These are phyloP conservation scores for Nakaseomyces nivariensis DNA, from an alignment of 1,139 yeast species.

Conservation along the genomic window DNA sequence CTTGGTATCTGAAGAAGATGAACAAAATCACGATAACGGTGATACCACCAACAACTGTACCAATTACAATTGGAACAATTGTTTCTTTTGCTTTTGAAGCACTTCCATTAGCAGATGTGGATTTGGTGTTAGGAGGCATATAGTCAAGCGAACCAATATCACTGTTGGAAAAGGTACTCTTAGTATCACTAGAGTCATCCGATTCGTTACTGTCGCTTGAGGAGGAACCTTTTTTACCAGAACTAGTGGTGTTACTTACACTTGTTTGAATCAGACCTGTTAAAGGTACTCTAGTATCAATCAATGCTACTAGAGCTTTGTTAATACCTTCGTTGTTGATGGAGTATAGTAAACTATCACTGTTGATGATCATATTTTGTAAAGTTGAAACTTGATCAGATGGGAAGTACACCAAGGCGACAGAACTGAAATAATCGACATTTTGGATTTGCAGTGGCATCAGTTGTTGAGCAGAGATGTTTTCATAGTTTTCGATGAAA, in stretches of 20 bases:
- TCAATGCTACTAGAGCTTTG: conserved; percentile 42
- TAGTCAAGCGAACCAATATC: background rate
- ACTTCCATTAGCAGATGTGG: background rate
- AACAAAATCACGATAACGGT: conserved; percentile 46
- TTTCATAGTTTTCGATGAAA: conserved; percentile 33
- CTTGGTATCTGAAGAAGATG: conserved; percentile 1
- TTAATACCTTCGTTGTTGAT: conserved; percentile 39
- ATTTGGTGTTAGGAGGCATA: conserved; percentile 15
- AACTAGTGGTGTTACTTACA: conserved; percentile 5
- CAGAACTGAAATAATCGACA: conserved; percentile 52
- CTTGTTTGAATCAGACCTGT: conserved; percentile 36
- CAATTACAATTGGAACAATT: conserved; percentile 52
- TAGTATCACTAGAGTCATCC: conserved; percentile 2
- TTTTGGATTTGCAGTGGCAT: conserved; percentile 50
- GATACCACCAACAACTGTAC: conserved; percentile 59
- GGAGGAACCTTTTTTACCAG: conserved; percentile 11
- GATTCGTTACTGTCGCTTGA: conserved; percentile 6
- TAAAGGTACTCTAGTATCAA: conserved; percentile 57
- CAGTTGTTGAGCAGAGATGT: conserved; percentile 48
- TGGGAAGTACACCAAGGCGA: conserved; percentile 71
- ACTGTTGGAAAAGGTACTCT: conserved; percentile 6
- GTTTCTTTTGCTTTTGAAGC: conserved; percentile 28
- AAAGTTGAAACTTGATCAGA: conserved; percentile 37
- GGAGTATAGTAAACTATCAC: conserved; percentile 41
- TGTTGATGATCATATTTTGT: conserved; percentile 36